Base-by-base conservation (phyloP, 2,329 filamentous ascomycete species). In the Colletotrichum gigasporum region DNA sequence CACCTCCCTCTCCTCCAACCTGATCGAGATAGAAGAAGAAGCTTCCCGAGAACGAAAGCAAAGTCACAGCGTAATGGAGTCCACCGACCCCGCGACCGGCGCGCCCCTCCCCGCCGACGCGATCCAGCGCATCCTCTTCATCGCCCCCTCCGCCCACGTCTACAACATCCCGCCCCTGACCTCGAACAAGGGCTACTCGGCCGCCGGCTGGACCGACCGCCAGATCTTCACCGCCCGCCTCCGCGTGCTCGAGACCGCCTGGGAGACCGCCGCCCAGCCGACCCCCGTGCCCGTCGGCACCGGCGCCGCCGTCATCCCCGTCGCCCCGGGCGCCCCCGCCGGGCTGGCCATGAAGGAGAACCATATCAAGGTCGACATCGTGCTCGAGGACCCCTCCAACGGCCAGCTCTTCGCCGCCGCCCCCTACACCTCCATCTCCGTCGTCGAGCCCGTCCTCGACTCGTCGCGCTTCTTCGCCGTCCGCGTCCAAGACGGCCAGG, bases 181-280 rank as follows among this genome's bases (percentile, higher is more conserved):
- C 44, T 91, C 90, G 16, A 93, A 89, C 71, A 91, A 91, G 75
- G 93, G 93, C 76, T 91, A 97, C 83, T 86, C 85, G 34, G 93
- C 94, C 63, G 84, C 89, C 11, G 80, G 85, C 67, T 97, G 93
- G 93, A 96, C 93, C 26, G 82, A 83, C 47, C 87, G 90, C 35
- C 89, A 93, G 74, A 96, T 97, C 79, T 96, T 97, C 82, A 95
- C 92, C 50, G 92, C 91, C 42, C 91, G 93, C 48, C 79, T 96
- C 56, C 92, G 93, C 72, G 82, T 95, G 68, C 81, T 96, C 72
- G 92, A 95, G 77, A 94, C 91, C 2, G 88, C 91, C 5, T 82
- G 87, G 60, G 79, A 77, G 8, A 70, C 73, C 16, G 66, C 67
- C 48, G 69, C 58, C 24, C 68, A 70, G 50, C 72, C 76, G 55